These are phyloP conservation scores for Ustilago xerochloae DNA, from an alignment of 1,284 basidiomycete species.

Conservation along the genomic window DNA sequence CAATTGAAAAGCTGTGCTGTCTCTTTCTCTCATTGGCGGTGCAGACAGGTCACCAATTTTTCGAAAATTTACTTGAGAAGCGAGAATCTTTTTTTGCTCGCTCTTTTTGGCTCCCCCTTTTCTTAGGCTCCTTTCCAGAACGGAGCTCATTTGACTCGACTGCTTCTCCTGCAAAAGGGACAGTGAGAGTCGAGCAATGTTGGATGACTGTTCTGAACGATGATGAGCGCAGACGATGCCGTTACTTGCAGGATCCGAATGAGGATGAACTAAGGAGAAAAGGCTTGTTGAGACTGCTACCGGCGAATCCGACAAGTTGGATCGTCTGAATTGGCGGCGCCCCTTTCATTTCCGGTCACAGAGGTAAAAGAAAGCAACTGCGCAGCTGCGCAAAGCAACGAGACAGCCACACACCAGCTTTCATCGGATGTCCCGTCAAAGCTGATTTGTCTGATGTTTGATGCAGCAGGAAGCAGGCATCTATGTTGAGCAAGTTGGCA, in stretches of 20 bases:
- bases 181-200: too few species aligned
- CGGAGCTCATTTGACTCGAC: too few species aligned
- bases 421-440: conserved; percentile 1
- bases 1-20: neutral
- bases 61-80: neutral
- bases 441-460: neutral
- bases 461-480: neutral
- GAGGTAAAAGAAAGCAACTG: too few species aligned
- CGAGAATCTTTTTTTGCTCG: neutral
- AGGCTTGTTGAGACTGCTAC: too few species aligned
- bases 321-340: too few species aligned
- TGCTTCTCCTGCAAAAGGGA: too few species aligned
- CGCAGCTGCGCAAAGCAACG: conserved; percentile 1
- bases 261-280: too few species aligned
- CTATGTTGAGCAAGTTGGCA: conserved; percentile 4
- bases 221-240: too few species aligned
- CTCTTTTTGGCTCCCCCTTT: neutral
- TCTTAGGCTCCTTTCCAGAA: too few species aligned
- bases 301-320: neutral
- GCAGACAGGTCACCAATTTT: neutral
- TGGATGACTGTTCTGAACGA: too few species aligned
- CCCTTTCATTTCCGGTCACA: neutral
- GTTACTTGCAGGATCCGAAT: too few species aligned
- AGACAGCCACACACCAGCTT: neutral
- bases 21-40: conserved; percentile 1